Base-by-base conservation (phyloP, 2,329 filamentous ascomycete species). In the Mycosphaerelloides madeirae region DNA sequence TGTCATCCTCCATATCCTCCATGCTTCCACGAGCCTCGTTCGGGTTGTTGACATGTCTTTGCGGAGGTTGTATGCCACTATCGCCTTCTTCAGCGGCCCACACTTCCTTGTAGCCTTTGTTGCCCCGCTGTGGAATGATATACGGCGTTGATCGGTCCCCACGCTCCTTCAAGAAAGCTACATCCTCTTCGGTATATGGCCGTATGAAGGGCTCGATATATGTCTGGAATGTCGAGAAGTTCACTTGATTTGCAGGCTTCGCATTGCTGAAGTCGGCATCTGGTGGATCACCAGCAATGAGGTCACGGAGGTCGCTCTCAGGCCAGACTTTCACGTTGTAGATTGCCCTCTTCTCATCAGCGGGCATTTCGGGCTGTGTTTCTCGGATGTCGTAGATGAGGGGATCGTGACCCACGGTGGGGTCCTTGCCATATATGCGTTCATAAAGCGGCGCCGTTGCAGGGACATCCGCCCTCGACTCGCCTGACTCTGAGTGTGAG, bases 221-320 rank as follows among this genome's bases (percentile, higher is more conserved):
- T 5, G 85, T 83, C n/a, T 85, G 84, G 66, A 98, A 98, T 1
- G 91, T 95, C 44, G 81, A 85, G 54, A 93, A 93, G 64, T 86
- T 90, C 65, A 97, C 93, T 71, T 98, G 93, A 59, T 91, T 95
- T 15, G 84, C 83, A 4, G 91, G 89, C 64, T 97, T 98, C 28
- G 88, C 85, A 62, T 81, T 95, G 63, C 87, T 96, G 61, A 96
- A 97, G 69, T 98, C 93, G 64, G 87, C 89, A 66, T 97, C 90
- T 1, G 93, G 91, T 1, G 90, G 86, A 31, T 85, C 83, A 37
- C 93, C 93, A 9, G 91, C 85, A 52, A 95, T 94, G 55, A 93
- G 74, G 61, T 96, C 84, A 46, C 82, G 77, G 7, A 98, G 75
- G 60, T 96, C 87, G 52, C 79, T 84, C 41, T 77, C 77, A 1